These are phyloP conservation scores for Alternaria triticimaculans DNA, from an alignment of 2,329 filamentous ascomycete genomes.

Conservation along the genomic window DNA sequence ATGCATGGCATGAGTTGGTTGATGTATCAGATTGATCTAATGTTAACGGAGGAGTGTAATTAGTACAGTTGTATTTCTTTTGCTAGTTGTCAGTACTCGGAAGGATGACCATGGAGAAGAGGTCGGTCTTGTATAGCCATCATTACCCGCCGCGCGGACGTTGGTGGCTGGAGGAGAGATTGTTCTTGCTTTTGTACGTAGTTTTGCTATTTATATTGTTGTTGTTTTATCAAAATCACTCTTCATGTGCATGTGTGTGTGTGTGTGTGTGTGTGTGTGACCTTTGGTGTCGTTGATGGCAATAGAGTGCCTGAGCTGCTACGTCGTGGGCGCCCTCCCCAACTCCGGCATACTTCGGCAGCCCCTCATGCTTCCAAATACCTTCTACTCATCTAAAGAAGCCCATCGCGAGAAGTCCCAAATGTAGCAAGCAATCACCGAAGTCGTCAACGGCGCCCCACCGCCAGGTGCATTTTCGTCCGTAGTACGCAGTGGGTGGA, in stretches of 20 bases:
- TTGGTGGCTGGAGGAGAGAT: not conserved
- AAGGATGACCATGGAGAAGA: constrained; percentile 8
- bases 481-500: not conserved
- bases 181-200: constrained; percentile 2
- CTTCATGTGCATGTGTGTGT: not conserved
- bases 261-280: not conserved
- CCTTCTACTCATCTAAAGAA: not conserved
- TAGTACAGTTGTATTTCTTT: constrained; percentile 16
- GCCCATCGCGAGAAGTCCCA: not conserved
- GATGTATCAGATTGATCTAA: constrained; percentile 31
- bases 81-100: not conserved
- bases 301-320: not conserved
- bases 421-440: constrained; percentile 2
- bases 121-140: constrained; percentile 16
- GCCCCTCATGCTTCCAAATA: not conserved
- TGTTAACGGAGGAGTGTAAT: constrained; percentile 19
- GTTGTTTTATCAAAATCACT: not conserved
- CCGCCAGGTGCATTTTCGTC: not conserved
- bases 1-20: constrained; percentile 35
- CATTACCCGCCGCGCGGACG: constrained; percentile 8
- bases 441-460: not conserved
- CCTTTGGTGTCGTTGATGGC: not conserved
- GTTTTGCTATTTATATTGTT: not conserved
- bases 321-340: not conserved
- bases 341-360: not conserved